Evolutionary conservation across 139 green algal species (phyloP), one percentile per base, ranked within the genome.

Genomic region (Tetratostichococcus sp.): DNA sequence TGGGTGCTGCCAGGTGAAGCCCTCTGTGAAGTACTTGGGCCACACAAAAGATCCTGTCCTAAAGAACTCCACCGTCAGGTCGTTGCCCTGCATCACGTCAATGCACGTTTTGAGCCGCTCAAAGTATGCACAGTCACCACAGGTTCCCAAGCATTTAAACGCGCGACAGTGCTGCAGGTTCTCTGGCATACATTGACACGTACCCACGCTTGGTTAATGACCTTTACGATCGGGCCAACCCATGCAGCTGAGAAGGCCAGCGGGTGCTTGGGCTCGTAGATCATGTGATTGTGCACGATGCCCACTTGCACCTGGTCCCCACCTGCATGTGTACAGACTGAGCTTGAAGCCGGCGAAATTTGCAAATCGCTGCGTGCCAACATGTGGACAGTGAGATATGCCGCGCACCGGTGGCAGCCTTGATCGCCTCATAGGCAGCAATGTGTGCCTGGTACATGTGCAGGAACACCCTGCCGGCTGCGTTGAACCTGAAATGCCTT

Each of bases 371-470:
- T n/a, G n/a, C n/a, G n/a, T n/a, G n/a, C n/a, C n/a, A n/a, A n/a
- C n/a, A n/a, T n/a, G n/a, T n/a, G n/a, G n/a, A n/a, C n/a, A n/a
- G n/a, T n/a, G n/a, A n/a, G n/a, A n/a, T n/a, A n/a, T n/a, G n/a
- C n/a, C 39, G 34, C n/a, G n/a, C 58, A 81, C 81, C 81, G 58
- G 85, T 79, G 73, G 87, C 66, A 0, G 74, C 71, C 73, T 94
- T 94, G 77, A 95, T 91, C 31, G 86, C 84, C 1, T 80, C 39
- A 77, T 94, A 95, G 0, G 79, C 85, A 2, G 82, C 77, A 1
- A 79, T 79, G 77, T 93, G 87, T 0, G 87, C 84, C 25, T 80
- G 67, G 19, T 92, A 57, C 80, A 86, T 79, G 72, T 79, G 68
- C 28, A 85, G 73, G 17, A 87, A 35, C 39, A 85, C 72, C 14